A percentile compares a stretch with the other conserved stretches of the same genome.
Conservation (phyloP, 2,329 filamentous ascomycete species). For the Parascedosporium putredinis region DNA sequence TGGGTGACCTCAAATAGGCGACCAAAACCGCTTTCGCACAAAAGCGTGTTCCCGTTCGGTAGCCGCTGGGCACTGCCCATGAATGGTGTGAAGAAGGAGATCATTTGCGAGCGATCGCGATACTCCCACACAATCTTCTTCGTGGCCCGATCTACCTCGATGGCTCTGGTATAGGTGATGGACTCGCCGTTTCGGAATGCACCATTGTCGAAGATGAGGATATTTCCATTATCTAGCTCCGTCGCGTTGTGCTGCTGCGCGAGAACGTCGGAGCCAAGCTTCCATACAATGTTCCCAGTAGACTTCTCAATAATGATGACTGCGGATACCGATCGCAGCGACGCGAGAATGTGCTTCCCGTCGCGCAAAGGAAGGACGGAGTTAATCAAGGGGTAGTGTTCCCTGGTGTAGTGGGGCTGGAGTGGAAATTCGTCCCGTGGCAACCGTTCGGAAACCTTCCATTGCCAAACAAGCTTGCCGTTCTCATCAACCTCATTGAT, state of each 20-base stretch:
- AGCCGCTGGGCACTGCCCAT: slow-evolving; percentile 21
- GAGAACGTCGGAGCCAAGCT: slow-evolving; percentile 14
- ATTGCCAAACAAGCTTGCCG: slow-evolving; percentile 17
- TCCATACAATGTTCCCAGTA: slow-evolving; percentile 19
- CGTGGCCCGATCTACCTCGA: slow-evolving; percentile 16
- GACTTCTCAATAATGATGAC: slow-evolving; percentile 19
- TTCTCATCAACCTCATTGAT: slow-evolving; percentile 19
- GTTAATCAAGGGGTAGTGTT: slow-evolving; percentile 22
- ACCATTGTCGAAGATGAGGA: slow-evolving; percentile 21
- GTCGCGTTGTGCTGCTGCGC: slow-evolving; percentile 22
- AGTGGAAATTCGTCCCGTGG: slow-evolving; percentile 18
- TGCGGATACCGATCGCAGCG: slow-evolving; percentile 18
- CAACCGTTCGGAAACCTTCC: slow-evolving; percentile 19
- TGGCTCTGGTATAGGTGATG: slow-evolving; percentile 17
- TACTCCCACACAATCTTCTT: slow-evolving; percentile 20
- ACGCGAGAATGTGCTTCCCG: slow-evolving; percentile 19
- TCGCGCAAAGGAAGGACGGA: slow-evolving; percentile 18
- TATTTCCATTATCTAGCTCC: slow-evolving; percentile 20
- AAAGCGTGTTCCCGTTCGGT: slow-evolving; percentile 17
- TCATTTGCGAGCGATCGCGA: slow-evolving; percentile 18
- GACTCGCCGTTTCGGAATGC: slow-evolving; percentile 19
- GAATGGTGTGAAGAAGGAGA: slow-evolving; percentile 21
- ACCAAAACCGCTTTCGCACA: slow-evolving; percentile 20
- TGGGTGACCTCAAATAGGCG: slow-evolving; percentile 18
- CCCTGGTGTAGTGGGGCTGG: slow-evolving; percentile 19